A percentile compares a stretch with the other conserved stretches of the same genome.
These are phyloP conservation scores for Candida silvatica DNA, from an alignment of 805 yeast species.

Conservation along the genomic window DNA sequence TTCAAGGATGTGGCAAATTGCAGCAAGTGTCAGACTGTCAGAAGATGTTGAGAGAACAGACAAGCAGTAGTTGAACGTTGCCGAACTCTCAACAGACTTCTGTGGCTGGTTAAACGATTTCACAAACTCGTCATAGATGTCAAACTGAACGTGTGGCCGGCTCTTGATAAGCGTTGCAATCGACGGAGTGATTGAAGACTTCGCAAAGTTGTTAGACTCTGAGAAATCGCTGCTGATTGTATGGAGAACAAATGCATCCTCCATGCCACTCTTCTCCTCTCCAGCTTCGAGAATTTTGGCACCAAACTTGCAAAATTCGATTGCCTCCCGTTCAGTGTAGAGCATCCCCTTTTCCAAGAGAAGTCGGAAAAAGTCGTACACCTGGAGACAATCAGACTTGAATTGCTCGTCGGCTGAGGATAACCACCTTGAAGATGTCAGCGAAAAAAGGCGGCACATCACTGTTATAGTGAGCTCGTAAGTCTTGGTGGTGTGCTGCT, in stretches of 20 bases:
- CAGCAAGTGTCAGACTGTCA: conserved; percentile 23
- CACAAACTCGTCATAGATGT: conserved; percentile 24
- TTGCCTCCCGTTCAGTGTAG: conserved; percentile 26
- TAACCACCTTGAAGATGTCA: conserved; percentile 24
- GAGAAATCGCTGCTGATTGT: too few relatives aligned
- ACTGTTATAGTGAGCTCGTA: conserved; percentile 30
- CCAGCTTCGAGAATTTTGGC: not conserved
- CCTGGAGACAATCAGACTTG: conserved; percentile 36
- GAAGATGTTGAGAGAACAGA: conserved; percentile 24
- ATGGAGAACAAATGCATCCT: too few relatives aligned
- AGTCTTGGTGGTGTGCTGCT: conserved; percentile 23
- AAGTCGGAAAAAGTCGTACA: conserved; percentile 34
- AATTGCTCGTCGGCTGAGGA: conserved; percentile 15
- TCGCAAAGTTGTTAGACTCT: conserved; percentile 4
- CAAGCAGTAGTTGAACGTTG: conserved; percentile 30
- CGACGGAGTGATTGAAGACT: conserved; percentile 1
- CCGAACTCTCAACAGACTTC: conserved; percentile 28
- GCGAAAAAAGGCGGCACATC: conserved; percentile 23
- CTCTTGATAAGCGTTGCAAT: conserved; percentile 3
- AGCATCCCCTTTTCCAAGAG: conserved; percentile 33
- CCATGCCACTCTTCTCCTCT: too few relatives aligned
- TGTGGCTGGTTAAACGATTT: conserved; percentile 28
- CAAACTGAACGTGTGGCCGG: conserved; percentile 11
- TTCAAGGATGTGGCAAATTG: conserved; percentile 34
- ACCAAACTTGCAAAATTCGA: conserved; percentile 26